Evolutionary conservation across 768 basidiomycete species (phyloP).

Genomic region (Lentinula raphanica): DNA sequence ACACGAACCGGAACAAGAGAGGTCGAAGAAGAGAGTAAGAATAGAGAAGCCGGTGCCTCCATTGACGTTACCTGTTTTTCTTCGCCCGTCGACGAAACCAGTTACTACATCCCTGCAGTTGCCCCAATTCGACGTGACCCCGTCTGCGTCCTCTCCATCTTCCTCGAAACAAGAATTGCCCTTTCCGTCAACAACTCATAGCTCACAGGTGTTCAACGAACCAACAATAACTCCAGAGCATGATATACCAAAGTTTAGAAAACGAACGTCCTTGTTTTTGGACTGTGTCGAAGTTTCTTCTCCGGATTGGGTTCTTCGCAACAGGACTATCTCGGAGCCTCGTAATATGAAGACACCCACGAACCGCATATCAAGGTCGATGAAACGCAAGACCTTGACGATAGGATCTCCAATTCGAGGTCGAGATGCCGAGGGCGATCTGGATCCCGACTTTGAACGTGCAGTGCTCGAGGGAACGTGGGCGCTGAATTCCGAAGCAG

Average conservation of each 20-base stretch:
- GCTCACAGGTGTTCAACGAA: too few species aligned
- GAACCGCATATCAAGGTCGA: not conserved
- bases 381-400: not conserved
- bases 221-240: not conserved
- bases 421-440: not conserved
- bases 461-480: not conserved
- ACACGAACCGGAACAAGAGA: conserved; percentile 11
- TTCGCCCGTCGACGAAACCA: not conserved
- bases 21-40: conserved; percentile 21
- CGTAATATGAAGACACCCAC: conserved; percentile 1
- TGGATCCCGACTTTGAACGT: not conserved
- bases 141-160: not conserved
- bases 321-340: not conserved
- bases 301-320: not conserved
- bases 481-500: not conserved
- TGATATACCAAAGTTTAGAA: not conserved
- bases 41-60: conserved; percentile 21
- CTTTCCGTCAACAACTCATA: too few species aligned
- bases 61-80: conserved; percentile 11
- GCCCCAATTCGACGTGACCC: not conserved
- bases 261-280: conserved; percentile 1
- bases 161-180: too few species aligned
- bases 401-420: not conserved
- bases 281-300: conserved; percentile 2
- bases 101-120: not conserved